Evolutionary conservation across 345 rosid species (phyloP), one percentile per base, ranked within the genome.

Genomic region (Draba incana): DNA sequence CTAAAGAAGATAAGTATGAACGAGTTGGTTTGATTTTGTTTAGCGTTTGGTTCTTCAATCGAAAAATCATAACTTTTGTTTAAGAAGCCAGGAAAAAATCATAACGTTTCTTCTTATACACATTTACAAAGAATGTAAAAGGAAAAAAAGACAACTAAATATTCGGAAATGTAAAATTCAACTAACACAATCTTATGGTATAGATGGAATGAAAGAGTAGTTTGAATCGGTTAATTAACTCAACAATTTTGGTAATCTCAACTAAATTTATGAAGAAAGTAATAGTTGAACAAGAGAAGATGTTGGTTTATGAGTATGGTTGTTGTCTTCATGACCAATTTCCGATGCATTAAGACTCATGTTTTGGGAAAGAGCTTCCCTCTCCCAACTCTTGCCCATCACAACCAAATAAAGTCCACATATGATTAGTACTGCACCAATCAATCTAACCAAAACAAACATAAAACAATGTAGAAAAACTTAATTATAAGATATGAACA

Each of bases 351-450:
- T 65, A 49, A 33, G 35, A 15, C 44, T 42, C 7, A 28, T 33
- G 28, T 41, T 60, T 35, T 71, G 75, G 11, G 57, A 61, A 12
- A 37, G 50, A 42, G 77, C 55, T 72, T 82, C 73, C 57, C 49
- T 70, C 72, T 87, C 92, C 76, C 78, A 80, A 46, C 64, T 81
- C 70, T 87, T 85, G 24, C 93, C 93, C 77, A 82, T 49, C 64
- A 85, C 82, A 56, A 87, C 88, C 62, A 83, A 71, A 71, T 84
- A 87, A 5, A 87, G 55, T 60, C 90, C 93, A 23, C 70, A 39
- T 61, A 87, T 69, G 16, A 87, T 84, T 47, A 87, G 62, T 57
- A 71, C 38, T 33, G 86, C 88, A 68, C 93, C 93, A 16, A 85
- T 60, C 4, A 85, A 52, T 68, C 90, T 85, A 85, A 49, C 23